A percentile compares a stretch with the other conserved stretches of the same genome.
phyloP scores from a whole-genome alignment of 768 basidiomycete genomes.

The Lactarius hatsudake region DNA sequence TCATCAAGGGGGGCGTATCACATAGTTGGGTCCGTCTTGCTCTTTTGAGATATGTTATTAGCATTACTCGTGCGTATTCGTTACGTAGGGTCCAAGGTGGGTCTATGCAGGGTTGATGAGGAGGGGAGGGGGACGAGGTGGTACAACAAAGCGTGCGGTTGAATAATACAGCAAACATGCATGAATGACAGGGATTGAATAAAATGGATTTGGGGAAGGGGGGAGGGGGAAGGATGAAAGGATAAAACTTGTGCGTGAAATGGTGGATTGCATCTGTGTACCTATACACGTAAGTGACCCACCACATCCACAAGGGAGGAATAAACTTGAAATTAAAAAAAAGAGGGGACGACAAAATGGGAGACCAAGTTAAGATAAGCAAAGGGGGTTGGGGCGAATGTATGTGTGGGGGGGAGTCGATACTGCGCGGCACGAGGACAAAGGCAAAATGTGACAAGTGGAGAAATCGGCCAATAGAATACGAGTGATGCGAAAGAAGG shows the following conservation, averaged over 20 bases:
- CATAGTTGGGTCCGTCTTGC: neutral
- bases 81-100: slow-evolving; percentile 3
- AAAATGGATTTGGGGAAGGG: neutral
- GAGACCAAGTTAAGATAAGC: neutral
- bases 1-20: neutral
- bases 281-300: slow-evolving; percentile 12
- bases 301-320: neutral
- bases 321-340: neutral
- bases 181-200: neutral
- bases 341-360: neutral
- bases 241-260: neutral
- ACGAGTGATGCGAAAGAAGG: neutral
- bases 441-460: neutral
- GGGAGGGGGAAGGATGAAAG: neutral
- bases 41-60: slow-evolving; percentile 1
- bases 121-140: neutral
- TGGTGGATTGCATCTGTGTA: neutral
- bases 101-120: slow-evolving; percentile 12
- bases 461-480: neutral
- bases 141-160: slow-evolving; percentile 9
- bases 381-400: neutral
- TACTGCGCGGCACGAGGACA: neutral
- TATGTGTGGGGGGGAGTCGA: neutral
- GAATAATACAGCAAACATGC: slow-evolving; percentile 10
- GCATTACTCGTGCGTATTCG: slow-evolving; percentile 3